A percentile compares a stretch with the other conserved stretches of the same genome.
Conservation (phyloP, 2,329 filamentous ascomycete species). For the Endothia cerciana region DNA sequence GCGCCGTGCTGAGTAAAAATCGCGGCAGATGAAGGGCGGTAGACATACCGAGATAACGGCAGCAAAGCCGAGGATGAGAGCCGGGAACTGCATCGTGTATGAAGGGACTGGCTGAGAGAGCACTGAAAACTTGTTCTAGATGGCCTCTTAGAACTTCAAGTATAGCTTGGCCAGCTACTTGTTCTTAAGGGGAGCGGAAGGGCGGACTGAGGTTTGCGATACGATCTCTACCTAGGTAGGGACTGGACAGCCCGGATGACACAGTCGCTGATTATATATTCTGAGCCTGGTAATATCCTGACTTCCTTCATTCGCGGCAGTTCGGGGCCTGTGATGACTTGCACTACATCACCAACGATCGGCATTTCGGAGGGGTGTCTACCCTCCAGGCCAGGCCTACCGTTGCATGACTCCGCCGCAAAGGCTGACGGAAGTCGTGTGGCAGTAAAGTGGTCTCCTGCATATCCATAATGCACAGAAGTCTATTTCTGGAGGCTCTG, state of each 20-base stretch:
- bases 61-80: slow-evolving; percentile 1
- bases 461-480: neutral
- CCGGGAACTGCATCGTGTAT: neutral
- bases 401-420: neutral
- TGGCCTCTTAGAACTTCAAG: neutral
- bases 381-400: neutral
- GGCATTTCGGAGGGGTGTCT: neutral
- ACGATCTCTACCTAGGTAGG: no score
- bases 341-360: neutral
- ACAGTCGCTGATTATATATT: neutral
- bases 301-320: neutral
- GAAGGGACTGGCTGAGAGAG: neutral
- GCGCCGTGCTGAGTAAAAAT: no score
- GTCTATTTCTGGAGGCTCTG: neutral
- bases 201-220: neutral
- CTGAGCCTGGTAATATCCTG: neutral
- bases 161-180: neutral
- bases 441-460: neutral
- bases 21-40: neutral
- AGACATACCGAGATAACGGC: neutral
- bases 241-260: neutral
- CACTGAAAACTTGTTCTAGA: neutral
- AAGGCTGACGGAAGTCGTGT: neutral
- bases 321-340: no score
- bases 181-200: neutral